A percentile compares a stretch with the other conserved stretches of the same genome.
Evolutionary conservation across 306 rosid species (phyloP).

Genomic region (Gleditsia sinensis): DNA sequence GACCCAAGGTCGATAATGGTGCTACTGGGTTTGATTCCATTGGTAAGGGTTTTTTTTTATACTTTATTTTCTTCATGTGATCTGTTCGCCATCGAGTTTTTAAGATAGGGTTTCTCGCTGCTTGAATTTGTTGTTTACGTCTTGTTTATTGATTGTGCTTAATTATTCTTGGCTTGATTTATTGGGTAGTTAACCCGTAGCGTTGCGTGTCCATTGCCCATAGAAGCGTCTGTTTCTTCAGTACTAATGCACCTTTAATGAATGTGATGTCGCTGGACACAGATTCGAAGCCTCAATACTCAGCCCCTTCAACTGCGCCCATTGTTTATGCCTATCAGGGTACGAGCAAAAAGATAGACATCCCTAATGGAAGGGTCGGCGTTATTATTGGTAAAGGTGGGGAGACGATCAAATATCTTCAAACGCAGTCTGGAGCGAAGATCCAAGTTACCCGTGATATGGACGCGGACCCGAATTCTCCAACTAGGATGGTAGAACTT

Average conservation of each 20-base stretch:
- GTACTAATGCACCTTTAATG: not conserved
- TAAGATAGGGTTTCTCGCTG: not conserved
- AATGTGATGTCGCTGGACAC: slow-evolving; percentile 13
- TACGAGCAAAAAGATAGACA: slow-evolving; percentile 75
- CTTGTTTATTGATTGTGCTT: not conserved
- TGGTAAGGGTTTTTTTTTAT: slow-evolving; percentile 49
- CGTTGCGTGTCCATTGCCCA: not conserved
- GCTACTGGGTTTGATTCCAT: slow-evolving; percentile 65
- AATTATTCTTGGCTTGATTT: no score
- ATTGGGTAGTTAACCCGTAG: not conserved
- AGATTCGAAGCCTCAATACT: slow-evolving; percentile 63
- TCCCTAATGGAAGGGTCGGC: slow-evolving; percentile 96
- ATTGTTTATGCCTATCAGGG: slow-evolving; percentile 70
- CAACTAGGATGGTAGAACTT: slow-evolving; percentile 73
- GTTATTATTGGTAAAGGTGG: slow-evolving; percentile 97
- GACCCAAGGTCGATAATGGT: slow-evolving; percentile 81
- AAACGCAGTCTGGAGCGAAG: slow-evolving; percentile 92
- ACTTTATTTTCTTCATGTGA: no score
- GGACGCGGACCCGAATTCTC: slow-evolving; percentile 79
- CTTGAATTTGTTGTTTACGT: not conserved
- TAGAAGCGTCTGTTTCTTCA: not conserved
- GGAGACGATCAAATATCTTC: slow-evolving; percentile 95
- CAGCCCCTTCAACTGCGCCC: slow-evolving; percentile 58
- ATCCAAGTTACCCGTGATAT: slow-evolving; percentile 94
- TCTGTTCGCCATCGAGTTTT: not conserved